Evolutionary conservation across 2,329 filamentous ascomycete species (phyloP).

Genomic region (Corinectria fuckeliana): DNA sequence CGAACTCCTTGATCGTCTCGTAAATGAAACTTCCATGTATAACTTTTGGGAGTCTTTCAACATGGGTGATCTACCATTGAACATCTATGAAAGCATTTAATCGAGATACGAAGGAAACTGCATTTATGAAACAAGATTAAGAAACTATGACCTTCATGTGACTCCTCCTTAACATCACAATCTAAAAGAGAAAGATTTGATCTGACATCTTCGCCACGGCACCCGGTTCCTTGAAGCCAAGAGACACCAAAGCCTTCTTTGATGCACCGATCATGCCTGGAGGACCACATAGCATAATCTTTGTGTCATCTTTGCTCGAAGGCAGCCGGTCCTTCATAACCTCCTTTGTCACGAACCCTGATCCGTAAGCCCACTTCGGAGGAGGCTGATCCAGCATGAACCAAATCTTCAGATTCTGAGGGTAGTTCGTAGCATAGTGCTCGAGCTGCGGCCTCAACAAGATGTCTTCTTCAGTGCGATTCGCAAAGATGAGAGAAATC

Average conservation of each 20-base stretch:
- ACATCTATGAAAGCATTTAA: too few relatives aligned
- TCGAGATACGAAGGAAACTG: too few relatives aligned
- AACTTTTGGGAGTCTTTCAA: too few relatives aligned
- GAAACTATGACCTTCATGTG: too few relatives aligned
- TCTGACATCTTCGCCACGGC: constrained; percentile 59
- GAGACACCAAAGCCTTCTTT: constrained; percentile 56
- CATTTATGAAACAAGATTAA: too few relatives aligned
- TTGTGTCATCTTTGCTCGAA: constrained; percentile 53
- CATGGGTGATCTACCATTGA: too few relatives aligned
- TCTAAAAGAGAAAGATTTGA: constrained; percentile 62
- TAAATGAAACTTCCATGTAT: too few relatives aligned
- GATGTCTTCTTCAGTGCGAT: constrained; percentile 65
- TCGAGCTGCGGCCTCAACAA: constrained; percentile 64
- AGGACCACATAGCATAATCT: constrained; percentile 66
- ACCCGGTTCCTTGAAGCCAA: constrained; percentile 60
- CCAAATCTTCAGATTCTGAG: constrained; percentile 60
- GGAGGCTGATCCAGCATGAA: constrained; percentile 61
- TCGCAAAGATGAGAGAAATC: constrained; percentile 65
- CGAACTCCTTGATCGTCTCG: too few relatives aligned
- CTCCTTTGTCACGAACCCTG: constrained; percentile 58
- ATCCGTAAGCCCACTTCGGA: constrained; percentile 53
- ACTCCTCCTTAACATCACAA: too few relatives aligned
- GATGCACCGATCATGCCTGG: constrained; percentile 65
- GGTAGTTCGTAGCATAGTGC: constrained; percentile 55
- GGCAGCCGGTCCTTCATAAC: constrained; percentile 58